Evolutionary conservation across 306 rosid species (phyloP), one percentile per base, ranked within the genome.

Genomic region (Cyamopsis tetragonoloba): DNA sequence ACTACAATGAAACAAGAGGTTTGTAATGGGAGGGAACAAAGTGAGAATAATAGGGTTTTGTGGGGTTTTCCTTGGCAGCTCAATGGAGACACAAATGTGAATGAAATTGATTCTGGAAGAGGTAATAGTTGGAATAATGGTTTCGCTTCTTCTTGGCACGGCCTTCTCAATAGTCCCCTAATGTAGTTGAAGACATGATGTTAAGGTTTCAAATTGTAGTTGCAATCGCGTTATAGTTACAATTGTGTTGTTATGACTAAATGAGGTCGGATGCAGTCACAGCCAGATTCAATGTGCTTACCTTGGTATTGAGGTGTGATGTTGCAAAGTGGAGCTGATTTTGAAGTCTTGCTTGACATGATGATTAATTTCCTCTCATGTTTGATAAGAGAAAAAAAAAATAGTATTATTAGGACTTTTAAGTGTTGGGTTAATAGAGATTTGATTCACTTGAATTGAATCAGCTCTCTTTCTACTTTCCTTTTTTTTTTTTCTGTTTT

Each of bases 11-110:
- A 93, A 86, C 96, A 93, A 80, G 96, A 93, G 47, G 20, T 72
- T 11, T 38, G 85, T 71, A 80, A 77, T 77, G 85, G 49, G 0
- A 72, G 77, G 59, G 85, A 76, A 62, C 79, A 81, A 47, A 70
- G 74, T 77, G 81, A 79, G 20, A 82, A 42, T 34, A 82, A 42
- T 34, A 89, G 48, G 77, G 84, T 83, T 4, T 77, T 88, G 81
- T 93, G 88, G 90, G 99, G 96, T 17, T 81, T 84, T 38, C 99
- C 97, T 6, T 88, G 97, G 97, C 97, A 90, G 64, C 34, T 79
- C 31, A 88, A 82, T 64, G 83, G 83, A 3, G 89, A 89, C 38
- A 83, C 84, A 17, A 80, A 66, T 73, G 80, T 82, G 84, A 75
- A 56, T 39, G 90, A 80, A 7, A 12, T 79, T 68, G 96, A 89